These are phyloP conservation scores for Tetratostichococcus sp. DNA, from an alignment of 139 green algal genomes.

Conservation along the genomic window DNA sequence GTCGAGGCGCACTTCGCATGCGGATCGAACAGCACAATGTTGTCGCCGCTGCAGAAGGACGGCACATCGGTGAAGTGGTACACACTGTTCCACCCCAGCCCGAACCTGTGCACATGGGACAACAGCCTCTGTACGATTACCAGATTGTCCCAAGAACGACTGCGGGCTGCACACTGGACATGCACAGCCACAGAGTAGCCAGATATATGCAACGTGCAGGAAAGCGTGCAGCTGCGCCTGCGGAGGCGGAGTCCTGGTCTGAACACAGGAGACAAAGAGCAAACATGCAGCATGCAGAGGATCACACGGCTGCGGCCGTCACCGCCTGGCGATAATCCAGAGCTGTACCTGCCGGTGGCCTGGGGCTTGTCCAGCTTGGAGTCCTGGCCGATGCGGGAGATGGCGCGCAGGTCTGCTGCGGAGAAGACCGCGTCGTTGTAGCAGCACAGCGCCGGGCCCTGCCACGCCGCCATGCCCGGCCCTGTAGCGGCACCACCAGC, in stretches of 20 bases:
- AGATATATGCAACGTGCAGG: too few species aligned
- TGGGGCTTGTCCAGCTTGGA: constrained; percentile 59
- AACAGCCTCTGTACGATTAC: too few species aligned
- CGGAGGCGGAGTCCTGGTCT: too few species aligned
- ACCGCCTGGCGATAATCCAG: too few species aligned
- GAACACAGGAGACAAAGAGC: too few species aligned
- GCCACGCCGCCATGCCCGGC: constrained; percentile 31
- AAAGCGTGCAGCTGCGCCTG: too few species aligned
- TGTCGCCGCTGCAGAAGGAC: constrained; percentile 62
- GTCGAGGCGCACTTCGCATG: constrained; percentile 42
- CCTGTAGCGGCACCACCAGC: constrained; percentile 9
- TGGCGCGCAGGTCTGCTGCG: constrained; percentile 51
- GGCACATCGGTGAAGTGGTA: constrained; percentile 81
- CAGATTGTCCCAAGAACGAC: too few species aligned
- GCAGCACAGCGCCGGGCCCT: constrained; percentile 68
- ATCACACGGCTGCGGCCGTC: too few species aligned
- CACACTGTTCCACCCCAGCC: constrained; percentile 69
- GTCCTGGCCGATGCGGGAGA: constrained; percentile 68
- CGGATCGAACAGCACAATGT: constrained; percentile 78
- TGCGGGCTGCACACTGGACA: too few species aligned
- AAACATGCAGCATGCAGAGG: too few species aligned
- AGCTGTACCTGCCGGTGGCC: constrained; percentile 43
- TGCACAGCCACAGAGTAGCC: too few species aligned
- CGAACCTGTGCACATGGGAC: constrained; percentile 30
- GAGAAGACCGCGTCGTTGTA: constrained; percentile 70